Percentiles rank a stretch among this genome's conserved stretches.
Evolutionary conservation across 2,329 filamentous ascomycete species (phyloP).

Genomic region (Lasiodiplodia hormozganensis): DNA sequence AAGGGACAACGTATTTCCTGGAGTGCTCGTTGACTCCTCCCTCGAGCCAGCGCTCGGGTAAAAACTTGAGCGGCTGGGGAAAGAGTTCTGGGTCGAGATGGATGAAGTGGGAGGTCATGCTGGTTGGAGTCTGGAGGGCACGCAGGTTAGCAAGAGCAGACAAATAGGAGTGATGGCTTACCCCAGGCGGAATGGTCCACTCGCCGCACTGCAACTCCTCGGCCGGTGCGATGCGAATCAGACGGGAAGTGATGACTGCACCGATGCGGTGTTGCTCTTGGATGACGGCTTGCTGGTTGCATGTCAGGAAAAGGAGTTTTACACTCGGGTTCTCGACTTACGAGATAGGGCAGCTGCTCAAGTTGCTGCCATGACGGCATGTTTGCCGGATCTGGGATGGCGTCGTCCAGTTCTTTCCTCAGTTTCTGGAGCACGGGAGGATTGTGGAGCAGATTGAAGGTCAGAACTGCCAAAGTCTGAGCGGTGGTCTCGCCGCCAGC

Average conservation of each 20-base stretch:
- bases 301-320: too few species aligned
- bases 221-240: neutral
- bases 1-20: conserved; percentile 31
- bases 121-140: conserved; percentile 19
- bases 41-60: conserved; percentile 37
- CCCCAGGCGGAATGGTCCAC: conserved; percentile 26
- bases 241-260: conserved; percentile 36
- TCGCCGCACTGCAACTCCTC: conserved; percentile 28
- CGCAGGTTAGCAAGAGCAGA: too few species aligned
- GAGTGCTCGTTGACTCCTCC: conserved; percentile 32
- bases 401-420: conserved; percentile 36
- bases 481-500: conserved; percentile 46
- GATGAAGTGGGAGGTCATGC: conserved; percentile 28
- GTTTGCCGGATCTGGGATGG: conserved; percentile 34
- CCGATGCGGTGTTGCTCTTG: too few species aligned
- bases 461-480: conserved; percentile 29
- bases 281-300: too few species aligned
- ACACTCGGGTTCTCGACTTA: conserved; percentile 41
- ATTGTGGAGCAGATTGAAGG: conserved; percentile 40
- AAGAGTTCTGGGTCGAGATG: conserved; percentile 36
- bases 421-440: conserved; percentile 35
- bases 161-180: too few species aligned
- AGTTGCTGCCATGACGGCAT: conserved; percentile 8
- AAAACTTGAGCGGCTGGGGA: conserved; percentile 38
- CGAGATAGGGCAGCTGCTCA: conserved; percentile 27